These are phyloP conservation scores for Aegilops bicornis DNA, from an alignment of 176 grass and related monocot species.

Conservation along the genomic window DNA sequence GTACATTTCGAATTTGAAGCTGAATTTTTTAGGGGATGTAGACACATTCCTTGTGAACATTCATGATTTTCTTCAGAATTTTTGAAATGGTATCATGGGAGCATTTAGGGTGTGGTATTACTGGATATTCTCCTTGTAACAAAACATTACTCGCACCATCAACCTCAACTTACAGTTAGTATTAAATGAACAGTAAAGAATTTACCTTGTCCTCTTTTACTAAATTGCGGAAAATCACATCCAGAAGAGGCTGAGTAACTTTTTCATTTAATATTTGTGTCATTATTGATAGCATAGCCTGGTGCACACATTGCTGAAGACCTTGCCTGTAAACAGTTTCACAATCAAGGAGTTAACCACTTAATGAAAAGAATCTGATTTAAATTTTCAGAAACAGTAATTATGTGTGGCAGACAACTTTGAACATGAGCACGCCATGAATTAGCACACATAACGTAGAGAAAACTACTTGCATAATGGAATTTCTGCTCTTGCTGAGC, in stretches of 20 bases:
- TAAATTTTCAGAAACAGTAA: background rate
- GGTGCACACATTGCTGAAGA: slow-evolving; percentile 67
- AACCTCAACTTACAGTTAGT: slow-evolving; percentile 14
- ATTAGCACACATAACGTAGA: no score
- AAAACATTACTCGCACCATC: slow-evolving; percentile 7
- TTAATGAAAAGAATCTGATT: background rate
- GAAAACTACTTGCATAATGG: no score
- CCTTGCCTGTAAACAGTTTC: slow-evolving; percentile 57
- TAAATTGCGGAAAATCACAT: slow-evolving; percentile 80
- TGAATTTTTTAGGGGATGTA: no score
- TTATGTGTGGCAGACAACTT: background rate
- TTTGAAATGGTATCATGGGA: no score
- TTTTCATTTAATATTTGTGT: slow-evolving; percentile 78
- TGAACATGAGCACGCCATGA: background rate
- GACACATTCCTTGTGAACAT: no score
- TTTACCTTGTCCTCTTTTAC: slow-evolving; percentile 84
- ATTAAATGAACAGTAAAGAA: slow-evolving; percentile 24
- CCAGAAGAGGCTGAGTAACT: slow-evolving; percentile 71
- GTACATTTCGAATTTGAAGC: no score
- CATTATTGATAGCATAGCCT: slow-evolving; percentile 85
- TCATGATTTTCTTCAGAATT: no score
- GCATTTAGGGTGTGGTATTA: no score
- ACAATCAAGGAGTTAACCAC: slow-evolving; percentile 4
- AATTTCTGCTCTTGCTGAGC: no score
- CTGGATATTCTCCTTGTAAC: background rate